These are phyloP conservation scores for Adiantum capillusveneris DNA, from an alignment of 75 land plant species.

Conservation along the genomic window DNA sequence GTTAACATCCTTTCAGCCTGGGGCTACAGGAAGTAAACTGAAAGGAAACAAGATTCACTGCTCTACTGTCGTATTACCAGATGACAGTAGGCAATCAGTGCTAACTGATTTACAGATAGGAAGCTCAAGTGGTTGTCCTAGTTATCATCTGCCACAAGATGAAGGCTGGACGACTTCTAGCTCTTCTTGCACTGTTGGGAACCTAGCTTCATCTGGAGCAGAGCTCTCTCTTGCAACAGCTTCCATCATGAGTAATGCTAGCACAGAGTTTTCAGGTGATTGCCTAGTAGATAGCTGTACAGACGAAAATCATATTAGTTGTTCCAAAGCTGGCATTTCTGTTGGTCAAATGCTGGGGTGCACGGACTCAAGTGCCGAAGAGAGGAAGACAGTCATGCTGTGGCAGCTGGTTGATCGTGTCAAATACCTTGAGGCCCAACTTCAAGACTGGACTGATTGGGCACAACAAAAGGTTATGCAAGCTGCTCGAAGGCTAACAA, in stretches of 20 bases:
- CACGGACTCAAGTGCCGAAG: slow-evolving; percentile 29
- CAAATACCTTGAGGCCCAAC: slow-evolving; percentile 56
- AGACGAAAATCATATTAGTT: too few species aligned
- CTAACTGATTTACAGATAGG: slow-evolving; percentile 1
- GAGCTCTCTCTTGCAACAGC: background rate
- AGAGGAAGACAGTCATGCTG: slow-evolving; percentile 59
- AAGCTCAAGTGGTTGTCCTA: background rate
- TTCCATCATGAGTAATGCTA: background rate
- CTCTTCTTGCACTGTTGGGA: background rate
- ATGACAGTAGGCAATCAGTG: background rate
- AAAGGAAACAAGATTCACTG: too few species aligned
- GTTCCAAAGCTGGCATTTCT: too few species aligned
- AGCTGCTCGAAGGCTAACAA: slow-evolving; percentile 72
- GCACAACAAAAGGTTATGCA: slow-evolving; percentile 94
- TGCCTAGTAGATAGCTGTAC: too few species aligned
- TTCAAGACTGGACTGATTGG: slow-evolving; percentile 89
- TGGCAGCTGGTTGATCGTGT: slow-evolving; percentile 42
- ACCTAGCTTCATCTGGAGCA: background rate
- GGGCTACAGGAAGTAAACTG: too few species aligned
- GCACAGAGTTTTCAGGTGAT: too few species aligned
- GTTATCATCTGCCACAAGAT: background rate
- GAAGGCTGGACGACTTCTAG: background rate
- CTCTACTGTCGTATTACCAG: too few species aligned
- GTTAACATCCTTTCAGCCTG: too few species aligned
- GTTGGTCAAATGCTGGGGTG: background rate